Base-by-base conservation (phyloP, 1,284 basidiomycete species). In the Apiotrichum brassicae region DNA sequence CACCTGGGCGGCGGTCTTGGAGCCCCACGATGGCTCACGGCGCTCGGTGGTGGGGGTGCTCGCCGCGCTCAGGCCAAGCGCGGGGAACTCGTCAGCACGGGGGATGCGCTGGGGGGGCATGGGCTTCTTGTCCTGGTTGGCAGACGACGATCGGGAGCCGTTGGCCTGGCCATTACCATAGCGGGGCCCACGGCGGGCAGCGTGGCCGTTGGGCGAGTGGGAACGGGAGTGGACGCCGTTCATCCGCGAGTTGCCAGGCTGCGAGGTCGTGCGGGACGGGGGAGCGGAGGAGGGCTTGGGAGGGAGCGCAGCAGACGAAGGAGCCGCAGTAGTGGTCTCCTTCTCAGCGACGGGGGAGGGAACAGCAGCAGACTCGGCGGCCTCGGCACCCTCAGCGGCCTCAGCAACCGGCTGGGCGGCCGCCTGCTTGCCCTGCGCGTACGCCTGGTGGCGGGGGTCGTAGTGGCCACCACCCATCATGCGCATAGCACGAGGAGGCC, bases 1-100 rank as follows among this genome's bases (percentile, higher is more conserved):
- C 18, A 75, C 69, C 57, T 75, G 72, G 42, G 73, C 71, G 23
- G 70, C 73, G 9, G 73, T 74, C 64, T 72, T 72, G 33, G 28
- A 26, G 41, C 56, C 56, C 56, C 59, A 61, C 38, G 52, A 51
- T n/a, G 56, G 51, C 57, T 65, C 63, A 24, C 62, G 60, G 51
- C 58, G 59, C 59, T 60, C 61, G 35, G 35, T 48, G 14, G 53
- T 48, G 16, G 61, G 57, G 1, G 60, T 55, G 28, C 54, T 45
- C 8, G 48, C 36, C 14, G 48, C 48, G 19, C 49, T 49, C 24
- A 51, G 20, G 25, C 65, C 61, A 3, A 75, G 59, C 25, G 68
- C 71, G 13, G 73, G 73, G 65, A 75, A 75, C 46, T 75, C 73
- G 52, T 72, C 70, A 12, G 71, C 70, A 38, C 61, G 56, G 16